A percentile compares a stretch with the other conserved stretches of the same genome.
Evolutionary conservation across 148 eudicot species (phyloP).

Genomic region (Rhododendron molle): DNA sequence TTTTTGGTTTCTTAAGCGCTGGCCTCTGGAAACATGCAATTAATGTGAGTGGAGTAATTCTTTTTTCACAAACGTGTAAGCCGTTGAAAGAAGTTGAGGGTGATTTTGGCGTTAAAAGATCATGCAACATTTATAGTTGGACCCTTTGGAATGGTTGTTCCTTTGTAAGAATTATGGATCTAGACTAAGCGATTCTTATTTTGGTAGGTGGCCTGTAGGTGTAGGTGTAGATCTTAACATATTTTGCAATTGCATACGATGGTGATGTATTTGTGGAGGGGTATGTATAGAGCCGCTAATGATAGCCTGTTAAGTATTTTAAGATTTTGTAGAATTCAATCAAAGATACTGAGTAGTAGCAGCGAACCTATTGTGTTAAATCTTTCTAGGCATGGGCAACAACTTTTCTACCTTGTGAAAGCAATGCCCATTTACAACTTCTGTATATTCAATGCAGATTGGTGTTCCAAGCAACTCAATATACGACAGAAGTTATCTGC

Average conservation of each 20-base stretch:
- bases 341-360: neutral
- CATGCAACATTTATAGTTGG: neutral
- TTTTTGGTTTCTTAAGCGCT: neutral
- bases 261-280: neutral
- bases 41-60: neutral
- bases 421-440: neutral
- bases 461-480: neutral
- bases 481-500: neutral
- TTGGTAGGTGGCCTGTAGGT: neutral
- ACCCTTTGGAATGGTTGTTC: neutral
- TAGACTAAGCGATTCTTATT: neutral
- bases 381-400: neutral
- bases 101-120: neutral
- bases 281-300: neutral
- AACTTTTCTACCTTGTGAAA: neutral
- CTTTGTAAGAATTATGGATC: neutral
- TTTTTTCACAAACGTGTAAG: neutral
- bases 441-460: neutral
- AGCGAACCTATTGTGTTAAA: neutral
- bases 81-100: neutral
- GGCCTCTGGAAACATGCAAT: no score
- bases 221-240: no score
- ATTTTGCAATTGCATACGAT: neutral
- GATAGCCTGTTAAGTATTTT: neutral
- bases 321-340: neutral